These are phyloP conservation scores for Ustilago shanxiensis DNA, from an alignment of 1,284 basidiomycete genomes.

Conservation along the genomic window DNA sequence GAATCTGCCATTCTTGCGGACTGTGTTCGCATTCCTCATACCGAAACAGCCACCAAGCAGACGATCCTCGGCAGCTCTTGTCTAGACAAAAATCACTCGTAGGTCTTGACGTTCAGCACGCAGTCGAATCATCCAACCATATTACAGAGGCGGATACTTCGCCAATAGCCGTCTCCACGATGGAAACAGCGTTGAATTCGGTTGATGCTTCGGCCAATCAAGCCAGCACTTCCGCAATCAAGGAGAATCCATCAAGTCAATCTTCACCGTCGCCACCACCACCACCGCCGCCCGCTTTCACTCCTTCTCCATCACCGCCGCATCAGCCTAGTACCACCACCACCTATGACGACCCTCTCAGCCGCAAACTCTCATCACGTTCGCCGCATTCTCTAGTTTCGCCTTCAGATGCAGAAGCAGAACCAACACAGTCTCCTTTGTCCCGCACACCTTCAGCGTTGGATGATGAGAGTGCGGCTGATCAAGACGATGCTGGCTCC, in stretches of 20 bases:
- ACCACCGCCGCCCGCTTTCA: conserved; percentile 46
- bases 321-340: conserved; percentile 14
- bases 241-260: conserved; percentile 14
- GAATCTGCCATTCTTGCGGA: neutral
- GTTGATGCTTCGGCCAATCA: neutral
- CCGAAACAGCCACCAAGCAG: neutral
- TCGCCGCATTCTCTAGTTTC: conserved; percentile 11
- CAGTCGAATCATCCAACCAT: neutral
- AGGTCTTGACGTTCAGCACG: conserved; percentile 4
- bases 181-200: neutral
- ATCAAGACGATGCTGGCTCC: conserved; percentile 20
- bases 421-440: conserved; percentile 7
- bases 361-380: neutral
- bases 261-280: conserved; percentile 36
- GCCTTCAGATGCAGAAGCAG: conserved; percentile 8
- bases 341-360: neutral
- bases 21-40: neutral
- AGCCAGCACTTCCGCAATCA: conserved; percentile 5
- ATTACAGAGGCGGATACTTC: neutral
- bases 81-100: neutral
- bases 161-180: neutral
- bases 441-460: conserved; percentile 17
- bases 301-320: conserved; percentile 44
- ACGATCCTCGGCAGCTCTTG: neutral
- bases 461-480: conserved; percentile 20